A percentile compares a stretch with the other conserved stretches of the same genome.
phyloP scores from a whole-genome alignment of 2,329 filamentous ascomycete genomes.

The Aspergillus sp. region DNA sequence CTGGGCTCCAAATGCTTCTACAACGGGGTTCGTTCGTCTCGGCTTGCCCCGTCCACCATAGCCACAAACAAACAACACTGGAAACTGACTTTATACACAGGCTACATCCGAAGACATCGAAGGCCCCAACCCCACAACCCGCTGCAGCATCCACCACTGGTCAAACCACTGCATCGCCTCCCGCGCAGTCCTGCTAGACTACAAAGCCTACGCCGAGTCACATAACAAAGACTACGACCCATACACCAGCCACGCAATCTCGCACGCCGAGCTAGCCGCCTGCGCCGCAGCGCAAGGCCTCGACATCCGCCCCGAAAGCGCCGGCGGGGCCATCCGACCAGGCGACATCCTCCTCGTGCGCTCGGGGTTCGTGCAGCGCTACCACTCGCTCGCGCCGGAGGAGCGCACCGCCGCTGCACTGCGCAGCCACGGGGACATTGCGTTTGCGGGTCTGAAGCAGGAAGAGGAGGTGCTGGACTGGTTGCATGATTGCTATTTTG shows the following conservation, averaged over 20 bases:
- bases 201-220: slow-evolving; percentile 48
- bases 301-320: slow-evolving; percentile 56
- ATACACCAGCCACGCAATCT: slow-evolving; percentile 55
- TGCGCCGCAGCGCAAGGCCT: slow-evolving; percentile 61
- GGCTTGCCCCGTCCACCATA: background rate
- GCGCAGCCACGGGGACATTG: slow-evolving; percentile 38
- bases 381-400: slow-evolving; percentile 47
- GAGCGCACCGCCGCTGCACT: slow-evolving; percentile 33
- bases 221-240: slow-evolving; percentile 54
- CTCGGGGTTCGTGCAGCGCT: slow-evolving; percentile 61
- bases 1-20: slow-evolving; percentile 39
- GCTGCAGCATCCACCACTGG: slow-evolving; percentile 47
- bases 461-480: slow-evolving; percentile 60
- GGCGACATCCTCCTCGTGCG: slow-evolving; percentile 68
- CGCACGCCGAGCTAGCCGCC: slow-evolving; percentile 54
- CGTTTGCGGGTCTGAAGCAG: slow-evolving; percentile 53
- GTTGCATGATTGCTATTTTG: slow-evolving; percentile 69
- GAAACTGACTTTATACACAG: slow-evolving; percentile 16
- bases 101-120: slow-evolving; percentile 36
- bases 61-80: background rate
- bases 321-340: slow-evolving; percentile 55
- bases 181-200: slow-evolving; percentile 45
- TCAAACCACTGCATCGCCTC: slow-evolving; percentile 43
- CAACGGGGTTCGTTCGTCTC: slow-evolving; percentile 36
- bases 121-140: slow-evolving; percentile 34